Percentiles rank a stretch among this genome's conserved stretches.
Evolutionary conservation across 768 basidiomycete genomes (phyloP).

Genomic region (Lentinula boryana): DNA sequence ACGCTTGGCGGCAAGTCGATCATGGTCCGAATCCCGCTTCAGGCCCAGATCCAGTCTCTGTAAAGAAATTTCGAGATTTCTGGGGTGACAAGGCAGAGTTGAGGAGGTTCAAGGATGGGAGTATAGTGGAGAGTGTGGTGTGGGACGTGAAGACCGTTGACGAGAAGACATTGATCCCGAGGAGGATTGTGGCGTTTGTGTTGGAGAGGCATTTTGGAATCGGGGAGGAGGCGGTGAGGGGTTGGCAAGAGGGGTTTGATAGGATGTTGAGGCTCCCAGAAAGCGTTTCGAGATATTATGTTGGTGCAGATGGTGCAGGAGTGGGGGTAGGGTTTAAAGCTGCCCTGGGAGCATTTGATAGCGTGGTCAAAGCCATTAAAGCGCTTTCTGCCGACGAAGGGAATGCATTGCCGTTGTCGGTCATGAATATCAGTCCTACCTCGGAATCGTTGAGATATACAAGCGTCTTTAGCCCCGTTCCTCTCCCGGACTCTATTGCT

Average conservation of each 20-base stretch:
- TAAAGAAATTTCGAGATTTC: slow-evolving; percentile 66
- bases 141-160: slow-evolving; percentile 86
- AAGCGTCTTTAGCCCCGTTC: slow-evolving; percentile 73
- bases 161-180: slow-evolving; percentile 74
- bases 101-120: slow-evolving; percentile 92
- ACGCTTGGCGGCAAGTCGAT: slow-evolving; percentile 85
- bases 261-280: slow-evolving; percentile 53
- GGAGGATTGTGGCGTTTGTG: slow-evolving; percentile 67
- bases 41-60: slow-evolving; percentile 43
- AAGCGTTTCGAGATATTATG: slow-evolving; percentile 38
- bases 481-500: slow-evolving; percentile 50
- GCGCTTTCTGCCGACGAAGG: slow-evolving; percentile 47
- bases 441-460: slow-evolving; percentile 80
- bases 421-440: slow-evolving; percentile 70
- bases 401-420: slow-evolving; percentile 59
- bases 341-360: slow-evolving; percentile 75
- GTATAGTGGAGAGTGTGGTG: slow-evolving; percentile 90
- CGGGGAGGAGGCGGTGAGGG: slow-evolving; percentile 38
- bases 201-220: slow-evolving; percentile 76
- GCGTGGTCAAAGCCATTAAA: slow-evolving; percentile 70
- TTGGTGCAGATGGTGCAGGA: slow-evolving; percentile 23
- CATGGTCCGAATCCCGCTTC: slow-evolving; percentile 75
- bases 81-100: slow-evolving; percentile 94
- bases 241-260: slow-evolving; percentile 59
- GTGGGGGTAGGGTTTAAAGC: slow-evolving; percentile 58